Evolutionary conservation across 352 stramenopile genomes (phyloP), one percentile per base, ranked within the genome.

Genomic region (Peronosclerospora sorghi): DNA sequence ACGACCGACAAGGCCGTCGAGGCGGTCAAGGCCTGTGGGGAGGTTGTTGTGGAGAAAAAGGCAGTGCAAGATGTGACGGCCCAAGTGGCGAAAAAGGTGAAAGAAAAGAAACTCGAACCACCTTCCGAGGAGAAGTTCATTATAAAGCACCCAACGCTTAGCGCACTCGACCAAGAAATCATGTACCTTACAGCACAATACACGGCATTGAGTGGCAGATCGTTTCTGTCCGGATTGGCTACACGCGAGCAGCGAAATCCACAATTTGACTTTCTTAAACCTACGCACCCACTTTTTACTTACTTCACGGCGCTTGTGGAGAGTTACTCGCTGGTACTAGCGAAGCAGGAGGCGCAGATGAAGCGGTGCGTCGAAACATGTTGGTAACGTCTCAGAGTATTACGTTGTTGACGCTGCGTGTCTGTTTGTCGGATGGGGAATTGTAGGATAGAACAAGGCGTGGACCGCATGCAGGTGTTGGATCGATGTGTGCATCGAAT

Each of bases 121-220:
- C 76, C 79, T 1, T 54, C 54, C 4, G 65, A 82, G 35, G 81
- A 93, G 48, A 62, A 70, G 35, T 92, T 89, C 46, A 83, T 71
- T 36, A 77, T 97, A 34, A 81, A 93, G 17, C 90, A 97, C 51
- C 73, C 83, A 29, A 73, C 75, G 26, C 56, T 98, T 28, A 92
- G 78, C 19, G 76, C 87, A 7, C 58, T 97, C 19, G 92, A 98
- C 64, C 78, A 98, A 28, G 95, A 98, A 60, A 86, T 97, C 35
- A 98, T 98, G 70, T 98, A 98, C 65, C 64, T 98, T 6, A 98
- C 95, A 10, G 96, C 96, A 27, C 95, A 98, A 71, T 98, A 97
- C 65, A 97, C 94, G 15, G 95, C 95, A 7, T 62, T 98, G 8
- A 96, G 89, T 34, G 89, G 89, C 41, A 94, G 87, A 41, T 66